These are phyloP conservation scores for Clausena lansium DNA, from an alignment of 345 rosid species.

Conservation along the genomic window DNA sequence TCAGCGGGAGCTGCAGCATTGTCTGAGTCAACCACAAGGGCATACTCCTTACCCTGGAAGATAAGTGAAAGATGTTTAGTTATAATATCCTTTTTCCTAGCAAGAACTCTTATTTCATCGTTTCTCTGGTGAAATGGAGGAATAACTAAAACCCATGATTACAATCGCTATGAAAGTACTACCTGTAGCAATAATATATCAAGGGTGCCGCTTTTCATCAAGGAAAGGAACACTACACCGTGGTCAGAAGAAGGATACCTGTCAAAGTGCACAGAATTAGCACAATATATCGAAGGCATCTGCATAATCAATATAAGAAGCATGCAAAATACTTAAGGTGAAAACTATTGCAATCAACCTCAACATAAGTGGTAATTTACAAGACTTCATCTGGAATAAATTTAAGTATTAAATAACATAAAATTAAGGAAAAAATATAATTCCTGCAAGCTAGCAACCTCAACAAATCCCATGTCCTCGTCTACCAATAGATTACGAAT, in stretches of 20 bases:
- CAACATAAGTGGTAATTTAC: background rate
- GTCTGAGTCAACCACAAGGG: constrained; percentile 39
- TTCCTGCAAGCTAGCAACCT: background rate
- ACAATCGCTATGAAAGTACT: background rate
- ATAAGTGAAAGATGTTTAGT: constrained; percentile 5
- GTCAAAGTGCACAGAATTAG: constrained; percentile 1
- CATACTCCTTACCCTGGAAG: constrained; percentile 65
- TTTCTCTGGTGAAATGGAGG: background rate
- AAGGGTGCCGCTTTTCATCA: constrained; percentile 44
- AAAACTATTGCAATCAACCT: background rate
- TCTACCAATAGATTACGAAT: background rate
- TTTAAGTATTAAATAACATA: background rate
- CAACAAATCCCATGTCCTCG: background rate
- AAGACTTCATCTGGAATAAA: background rate
- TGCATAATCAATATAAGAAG: background rate
- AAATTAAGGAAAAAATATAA: background rate
- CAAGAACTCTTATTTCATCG: background rate
- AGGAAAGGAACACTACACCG: constrained; percentile 32
- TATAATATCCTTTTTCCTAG: background rate
- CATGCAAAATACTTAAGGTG: background rate
- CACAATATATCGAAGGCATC: background rate
- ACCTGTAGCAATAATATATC: constrained; percentile 52
- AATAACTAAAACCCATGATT: background rate
- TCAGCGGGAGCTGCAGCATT: constrained; percentile 38
- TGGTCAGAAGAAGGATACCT: constrained; percentile 44